Conservation (phyloP, 2,329 filamentous ascomycete species). For the Ophiostoma sp. region DNA sequence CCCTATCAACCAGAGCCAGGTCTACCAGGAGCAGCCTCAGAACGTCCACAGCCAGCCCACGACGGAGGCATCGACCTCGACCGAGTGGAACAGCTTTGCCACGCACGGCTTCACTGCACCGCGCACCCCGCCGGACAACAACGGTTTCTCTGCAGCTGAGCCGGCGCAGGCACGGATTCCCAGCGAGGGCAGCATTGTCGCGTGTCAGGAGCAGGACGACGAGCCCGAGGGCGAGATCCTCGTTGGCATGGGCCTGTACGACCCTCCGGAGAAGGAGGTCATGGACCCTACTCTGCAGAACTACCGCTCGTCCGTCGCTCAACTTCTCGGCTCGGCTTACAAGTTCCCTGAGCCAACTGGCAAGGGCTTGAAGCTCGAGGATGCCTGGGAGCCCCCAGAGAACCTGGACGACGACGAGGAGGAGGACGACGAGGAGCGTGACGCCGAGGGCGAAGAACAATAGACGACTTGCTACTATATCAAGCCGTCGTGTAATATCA, state of each 20-base stretch:
- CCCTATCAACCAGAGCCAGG: background rate
- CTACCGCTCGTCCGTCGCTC: constrained; percentile 55
- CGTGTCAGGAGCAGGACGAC: constrained; percentile 51
- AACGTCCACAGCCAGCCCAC: background rate
- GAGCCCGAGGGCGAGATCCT: constrained; percentile 67
- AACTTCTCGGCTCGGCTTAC: constrained; percentile 54
- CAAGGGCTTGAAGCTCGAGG: constrained; percentile 77
- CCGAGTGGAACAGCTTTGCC: constrained; percentile 26
- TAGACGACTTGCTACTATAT: background rate
- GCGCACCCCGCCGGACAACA: constrained; percentile 51
- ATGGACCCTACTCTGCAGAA: constrained; percentile 54
- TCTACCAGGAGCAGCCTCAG: constrained; percentile 13
- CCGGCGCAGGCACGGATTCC: constrained; percentile 46
- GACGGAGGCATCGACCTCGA: background rate
- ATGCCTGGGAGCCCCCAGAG: constrained; percentile 71
- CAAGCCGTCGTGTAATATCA: background rate
- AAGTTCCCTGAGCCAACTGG: constrained; percentile 53
- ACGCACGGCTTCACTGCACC: constrained; percentile 48
- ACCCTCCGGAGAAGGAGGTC: constrained; percentile 61
- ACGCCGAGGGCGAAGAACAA: constrained; percentile 40
- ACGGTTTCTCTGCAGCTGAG: constrained; percentile 51
- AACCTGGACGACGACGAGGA: constrained; percentile 59
- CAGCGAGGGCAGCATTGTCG: constrained; percentile 52
- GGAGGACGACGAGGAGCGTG: constrained; percentile 47
- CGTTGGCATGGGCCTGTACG: constrained; percentile 81